Base-by-base conservation (phyloP, 108 stramenopile species). In the Stephanodiscus minutulus region DNA sequence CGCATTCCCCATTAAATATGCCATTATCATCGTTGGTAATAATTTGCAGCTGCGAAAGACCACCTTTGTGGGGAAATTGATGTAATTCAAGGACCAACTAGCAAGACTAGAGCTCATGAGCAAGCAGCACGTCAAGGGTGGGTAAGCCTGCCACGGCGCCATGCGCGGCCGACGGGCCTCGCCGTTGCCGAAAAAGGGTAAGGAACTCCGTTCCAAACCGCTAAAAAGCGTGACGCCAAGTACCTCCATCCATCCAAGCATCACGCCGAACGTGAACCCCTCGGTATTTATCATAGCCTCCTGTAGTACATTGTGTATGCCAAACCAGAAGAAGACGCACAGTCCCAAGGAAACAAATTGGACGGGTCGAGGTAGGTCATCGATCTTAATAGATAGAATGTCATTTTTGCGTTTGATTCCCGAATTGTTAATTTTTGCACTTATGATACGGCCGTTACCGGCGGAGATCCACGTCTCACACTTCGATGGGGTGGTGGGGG, bases 11-110 rank as follows among this genome's bases (percentile, higher is more conserved):
- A 96, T 81, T 1, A 97, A 52, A 29, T 86, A 85, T 8, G 98
- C 96, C 39, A 98, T 79, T 25, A 91, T 60, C 96, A 98, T 98
- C 29, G 97, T 96, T 1, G 97, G 95, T 63, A 97, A 78, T 47
- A 97, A 76, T 76, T 97, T 97, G 84, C 92, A 97, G 37, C 87
- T 88, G 57, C 96, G 89, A 73, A 95, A 95, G 5, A 95, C 88
- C 5, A 97, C 97, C 75, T 97, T 97, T 33, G 98, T 97, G 20
- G 98, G 96, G 74, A 96, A 98, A 63, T 98, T 97, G 72, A 98
- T 98, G 81, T 92, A 98, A 62, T 97, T 96, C 68, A 98, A 81
- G 10, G 91, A 82, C 79, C 79, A 81, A 36, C 96, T 96, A 17
- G 95, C 93, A 25, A 96, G 85, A 33, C 91, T 85, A n/a, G 95